Base-by-base conservation (phyloP, 331 rosid genomes). In the Malus hybrid region DNA sequence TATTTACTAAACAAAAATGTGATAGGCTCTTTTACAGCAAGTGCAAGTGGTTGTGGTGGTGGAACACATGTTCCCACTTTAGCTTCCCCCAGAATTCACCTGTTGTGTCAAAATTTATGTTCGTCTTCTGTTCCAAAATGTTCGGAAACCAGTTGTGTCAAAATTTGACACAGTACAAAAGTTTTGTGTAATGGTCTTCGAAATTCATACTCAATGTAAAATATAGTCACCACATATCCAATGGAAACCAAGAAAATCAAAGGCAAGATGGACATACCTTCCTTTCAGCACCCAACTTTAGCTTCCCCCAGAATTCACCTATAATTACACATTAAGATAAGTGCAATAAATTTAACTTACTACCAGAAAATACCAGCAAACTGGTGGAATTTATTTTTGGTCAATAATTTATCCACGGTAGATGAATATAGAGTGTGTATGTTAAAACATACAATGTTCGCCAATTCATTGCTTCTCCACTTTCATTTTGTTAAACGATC, bases 241-340 rank as follows among this genome's bases (percentile, higher is more conserved):
- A 65, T 39, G 10, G 6, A 67, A 70, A 18, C 32, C 18, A 2
- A 3, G 32, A 66, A 63, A 20, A 71, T 10, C 54, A 65, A n/a
- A 18, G 69, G 46, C 55, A 70, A 54, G 61, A 67, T 64, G 66
- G 73, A 50, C 76, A 69, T 83, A 88, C 97, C 97, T 90, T 91
- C 78, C 72, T 84, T 80, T 86, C 93, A 52, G 87, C 96, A 59
- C 82, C 91, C 13, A 80, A 82, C 86, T 85, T 91, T 69, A 91
- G 87, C 88, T 90, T 91, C 86, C 68, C 83, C 97, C 96, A 94
- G 79, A 94, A 91, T 74, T 87, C 87, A 84, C 77, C 96, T 91
- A 91, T 63, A 54, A 31, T 68, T 24, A 81, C 82, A 73, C 76
- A 67, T 74, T 69, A 88, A 82, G 71, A 83, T 24, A 39, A 78